Percentiles rank a stretch among this genome's conserved stretches.
phyloP scores from a whole-genome alignment of 176 grass and related monocot genomes.

The maize (Zea mays) region Zm-B73-REFERENCE-NAM-5.0 NC_050102.1:180162001-180162500 shows the following conservation, averaged over 20 bases:
- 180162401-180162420: conserved; percentile 85
- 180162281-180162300: conserved; percentile 63
- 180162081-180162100: conserved; percentile 10
- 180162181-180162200: conserved; percentile 70
- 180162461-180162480: conserved; percentile 61
- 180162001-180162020: conserved; percentile 86
- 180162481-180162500: conserved; percentile 52
- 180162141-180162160: conserved; percentile 81
- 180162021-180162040: background rate
- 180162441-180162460: conserved; percentile 59
- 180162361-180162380: conserved; percentile 63
- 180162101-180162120: conserved; percentile 61
- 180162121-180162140: conserved; percentile 81
- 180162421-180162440: conserved; percentile 63
- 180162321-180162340: conserved; percentile 90
- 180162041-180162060: background rate
- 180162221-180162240: conserved; percentile 73
- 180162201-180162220: conserved; percentile 72
- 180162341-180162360: conserved; percentile 55
- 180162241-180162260: conserved; percentile 66
- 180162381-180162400: conserved; percentile 68
- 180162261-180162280: conserved; percentile 51
- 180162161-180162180: conserved; percentile 56
- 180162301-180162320: conserved; percentile 80
- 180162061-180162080: background rate